Conservation (phyloP, 2,329 filamentous ascomycete species). For the Salinomyces thailandicus region DNA sequence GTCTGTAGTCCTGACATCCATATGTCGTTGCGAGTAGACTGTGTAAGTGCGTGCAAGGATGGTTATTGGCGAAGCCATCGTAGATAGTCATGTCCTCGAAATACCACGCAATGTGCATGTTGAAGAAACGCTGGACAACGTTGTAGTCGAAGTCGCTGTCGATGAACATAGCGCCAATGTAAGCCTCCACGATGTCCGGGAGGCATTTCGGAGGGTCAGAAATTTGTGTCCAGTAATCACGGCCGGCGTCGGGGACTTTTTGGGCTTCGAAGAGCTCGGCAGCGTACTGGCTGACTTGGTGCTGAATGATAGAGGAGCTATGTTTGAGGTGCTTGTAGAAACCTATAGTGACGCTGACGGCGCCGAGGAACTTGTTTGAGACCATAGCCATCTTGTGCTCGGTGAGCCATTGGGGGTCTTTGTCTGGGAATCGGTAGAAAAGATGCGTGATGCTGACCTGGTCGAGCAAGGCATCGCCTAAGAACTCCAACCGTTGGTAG, state of each 20-base stretch:
- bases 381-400: constrained; percentile 99
- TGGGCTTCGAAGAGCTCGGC: constrained; percentile 47
- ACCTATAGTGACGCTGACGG: constrained; percentile 64
- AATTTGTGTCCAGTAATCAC: constrained; percentile 60
- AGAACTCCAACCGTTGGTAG: constrained; percentile 85
- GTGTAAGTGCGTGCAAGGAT: constrained; percentile 62
- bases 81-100: constrained; percentile 76
- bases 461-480: constrained; percentile 81
- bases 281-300: constrained; percentile 45
- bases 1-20: constrained; percentile 52
- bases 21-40: constrained; percentile 54
- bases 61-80: constrained; percentile 75
- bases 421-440: constrained; percentile 63
- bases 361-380: constrained; percentile 85
- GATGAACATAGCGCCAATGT: constrained; percentile 82
- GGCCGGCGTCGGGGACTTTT: constrained; percentile 37
- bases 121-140: constrained; percentile 67
- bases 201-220: constrained; percentile 63
- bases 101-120: constrained; percentile 60
- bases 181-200: constrained; percentile 80
- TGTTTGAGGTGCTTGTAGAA: constrained; percentile 63
- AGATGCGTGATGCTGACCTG: constrained; percentile 76
- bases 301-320: constrained; percentile 40
- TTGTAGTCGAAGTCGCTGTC: constrained; percentile 71
- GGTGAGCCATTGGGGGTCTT: constrained; percentile 91